Base-by-base conservation (phyloP, 805 yeast species). In the Citeromyces nyonsensis region DNA sequence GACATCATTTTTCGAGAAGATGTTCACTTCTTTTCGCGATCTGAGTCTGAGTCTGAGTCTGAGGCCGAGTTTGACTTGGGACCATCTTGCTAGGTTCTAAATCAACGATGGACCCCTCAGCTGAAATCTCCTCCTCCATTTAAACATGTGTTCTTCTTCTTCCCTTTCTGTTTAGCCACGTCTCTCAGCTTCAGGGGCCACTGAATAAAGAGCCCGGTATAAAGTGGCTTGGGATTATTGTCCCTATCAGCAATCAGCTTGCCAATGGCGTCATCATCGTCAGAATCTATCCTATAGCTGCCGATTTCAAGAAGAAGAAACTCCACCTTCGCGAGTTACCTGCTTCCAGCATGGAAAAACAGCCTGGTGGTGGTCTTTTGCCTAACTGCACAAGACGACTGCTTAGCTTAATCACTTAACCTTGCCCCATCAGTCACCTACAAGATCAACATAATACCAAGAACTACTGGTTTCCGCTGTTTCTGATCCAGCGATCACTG, bases 241-340 rank as follows among this genome's bases (percentile, higher is more conserved):
- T 52, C 54, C 33, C 66, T 44, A 27, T 69, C 73, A 11, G 77
- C 69, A 32, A 79, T 72, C 38, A 75, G 53, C 30, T 57, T 62
- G 40, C 57, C 64, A 35, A 77, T 74, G 26, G 77, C 77, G 42
- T 76, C 85, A 47, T 77, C 85, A 40, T 75, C 82, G 47, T 78
- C 86, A 31, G 72, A 59, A 40, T 70, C 77, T 47, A 59, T 26
- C 14, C 56, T 65, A 13, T 44, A 45, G 14, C 57, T 63, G n/a
- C n/a, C n/a, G 33, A 35, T 10, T n/a, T n/a, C n/a, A n/a, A n/a
- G n/a, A n/a, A n/a, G n/a, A n/a, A n/a, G n/a, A n/a, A n/a, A n/a
- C n/a, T n/a, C n/a, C n/a, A n/a, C n/a, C n/a, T n/a, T n/a, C n/a
- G n/a, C n/a, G n/a, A n/a, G n/a, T n/a, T n/a, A n/a, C n/a, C n/a